Percentiles rank a stretch among this genome's conserved stretches.
These are phyloP conservation scores for Heracleum sosnowskyi DNA, from an alignment of 129 eudicot genomes.

Conservation along the genomic window DNA sequence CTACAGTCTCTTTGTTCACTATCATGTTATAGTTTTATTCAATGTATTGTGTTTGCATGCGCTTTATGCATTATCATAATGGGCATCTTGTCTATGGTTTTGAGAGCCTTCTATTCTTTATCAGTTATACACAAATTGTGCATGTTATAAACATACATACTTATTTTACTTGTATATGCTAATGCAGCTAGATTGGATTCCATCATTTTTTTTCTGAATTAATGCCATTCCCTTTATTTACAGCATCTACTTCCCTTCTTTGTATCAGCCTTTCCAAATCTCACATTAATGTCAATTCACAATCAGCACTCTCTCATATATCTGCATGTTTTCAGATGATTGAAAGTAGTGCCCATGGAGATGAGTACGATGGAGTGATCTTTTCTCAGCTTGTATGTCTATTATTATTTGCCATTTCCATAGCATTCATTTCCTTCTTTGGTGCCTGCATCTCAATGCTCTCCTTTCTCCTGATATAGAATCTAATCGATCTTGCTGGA, in stretches of 20 bases:
- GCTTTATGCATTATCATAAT: not conserved
- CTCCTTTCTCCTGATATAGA: constrained; percentile 24
- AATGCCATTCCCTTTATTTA: not conserved
- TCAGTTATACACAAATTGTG: not conserved
- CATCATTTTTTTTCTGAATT: not conserved
- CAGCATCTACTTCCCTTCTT: not conserved
- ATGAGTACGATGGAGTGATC: constrained; percentile 92
- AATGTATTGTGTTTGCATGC: not conserved
- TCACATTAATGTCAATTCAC: not conserved
- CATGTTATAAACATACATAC: not conserved
- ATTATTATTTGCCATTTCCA: not conserved
- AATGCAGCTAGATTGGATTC: not conserved
- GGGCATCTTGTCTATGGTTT: not conserved
- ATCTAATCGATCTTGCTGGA: constrained; percentile 90
- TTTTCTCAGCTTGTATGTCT: constrained; percentile 85
- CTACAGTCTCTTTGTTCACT: not conserved
- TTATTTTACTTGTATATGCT: not conserved
- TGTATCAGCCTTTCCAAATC: not conserved
- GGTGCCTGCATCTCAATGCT: constrained; percentile 8
- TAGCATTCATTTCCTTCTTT: constrained; percentile 4
- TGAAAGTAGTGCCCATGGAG: constrained; percentile 96
- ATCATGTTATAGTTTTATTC: not conserved
- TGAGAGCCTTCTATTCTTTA: not conserved
- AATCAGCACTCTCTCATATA: constrained; percentile 4
- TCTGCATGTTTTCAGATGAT: constrained; percentile 55